phyloP scores from a whole-genome alignment of 352 stramenopile genomes.

The Pythium folliculosum region DNA sequence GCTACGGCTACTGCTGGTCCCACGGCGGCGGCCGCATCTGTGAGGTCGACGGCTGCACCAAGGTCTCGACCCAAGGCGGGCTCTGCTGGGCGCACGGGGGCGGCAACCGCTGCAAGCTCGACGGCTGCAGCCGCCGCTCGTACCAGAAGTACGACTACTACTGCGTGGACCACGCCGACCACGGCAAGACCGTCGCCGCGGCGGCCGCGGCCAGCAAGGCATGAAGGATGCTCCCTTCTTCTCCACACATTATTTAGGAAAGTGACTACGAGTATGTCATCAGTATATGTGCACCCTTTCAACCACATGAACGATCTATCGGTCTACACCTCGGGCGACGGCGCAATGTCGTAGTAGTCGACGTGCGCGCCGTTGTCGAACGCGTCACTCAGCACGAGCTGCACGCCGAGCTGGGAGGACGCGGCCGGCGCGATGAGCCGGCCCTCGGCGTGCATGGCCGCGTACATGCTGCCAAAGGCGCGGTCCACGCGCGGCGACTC shows the following conservation, averaged over 20 bases:
- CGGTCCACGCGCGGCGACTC: slow-evolving; percentile 45
- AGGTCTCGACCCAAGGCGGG: slow-evolving; percentile 66
- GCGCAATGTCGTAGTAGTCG: slow-evolving; percentile 74
- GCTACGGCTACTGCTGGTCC: slow-evolving; percentile 83
- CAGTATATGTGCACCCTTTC: background rate
- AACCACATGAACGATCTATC: too few relatives aligned
- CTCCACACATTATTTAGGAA: slow-evolving; percentile 14
- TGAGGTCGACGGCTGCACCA: slow-evolving; percentile 51
- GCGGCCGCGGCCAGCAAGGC: background rate
- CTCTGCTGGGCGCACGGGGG: slow-evolving; percentile 81
- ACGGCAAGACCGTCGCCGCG: slow-evolving; percentile 11
- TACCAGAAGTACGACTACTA: slow-evolving; percentile 81
- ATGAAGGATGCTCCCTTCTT: background rate
- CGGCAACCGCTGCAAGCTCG: slow-evolving; percentile 65
- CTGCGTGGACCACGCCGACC: slow-evolving; percentile 53
- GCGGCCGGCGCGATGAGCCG: slow-evolving; percentile 49
- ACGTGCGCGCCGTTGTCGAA: slow-evolving; percentile 70
- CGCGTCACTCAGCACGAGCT: slow-evolving; percentile 45
- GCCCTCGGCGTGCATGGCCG: slow-evolving; percentile 53
- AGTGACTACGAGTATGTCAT: background rate
- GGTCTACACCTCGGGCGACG: background rate
- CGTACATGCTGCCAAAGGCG: slow-evolving; percentile 46
- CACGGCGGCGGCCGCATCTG: slow-evolving; percentile 78
- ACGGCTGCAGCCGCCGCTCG: slow-evolving; percentile 68
- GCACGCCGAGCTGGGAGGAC: slow-evolving; percentile 66